Evolutionary conservation across 352 stramenopile genomes (phyloP).

Genomic region (Aphanomyces astaci): DNA sequence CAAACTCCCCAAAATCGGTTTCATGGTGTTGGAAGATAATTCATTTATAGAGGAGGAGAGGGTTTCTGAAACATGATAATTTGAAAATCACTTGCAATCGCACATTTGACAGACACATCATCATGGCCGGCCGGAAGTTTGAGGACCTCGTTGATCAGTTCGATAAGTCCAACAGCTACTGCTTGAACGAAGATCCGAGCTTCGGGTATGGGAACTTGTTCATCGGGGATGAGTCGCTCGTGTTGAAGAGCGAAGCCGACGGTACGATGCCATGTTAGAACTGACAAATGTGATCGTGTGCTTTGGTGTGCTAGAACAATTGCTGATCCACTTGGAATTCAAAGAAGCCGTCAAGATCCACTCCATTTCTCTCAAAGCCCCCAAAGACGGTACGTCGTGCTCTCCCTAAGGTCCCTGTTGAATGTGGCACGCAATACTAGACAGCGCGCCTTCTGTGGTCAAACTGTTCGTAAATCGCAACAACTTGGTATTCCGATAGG

Average conservation of each 20-base stretch:
- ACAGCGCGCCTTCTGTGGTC: slow-evolving; percentile 47
- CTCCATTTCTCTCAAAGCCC: slow-evolving; percentile 55
- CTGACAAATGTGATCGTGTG: background rate
- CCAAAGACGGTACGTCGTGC: slow-evolving; percentile 31
- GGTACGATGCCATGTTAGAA: slow-evolving; percentile 27
- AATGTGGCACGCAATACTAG: slow-evolving; percentile 23
- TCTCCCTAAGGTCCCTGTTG: background rate
- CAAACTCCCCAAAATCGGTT: background rate
- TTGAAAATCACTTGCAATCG: slow-evolving; percentile 1
- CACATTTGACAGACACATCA: background rate
- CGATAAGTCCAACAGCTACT: slow-evolving; percentile 59
- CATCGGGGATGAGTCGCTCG: slow-evolving; percentile 61
- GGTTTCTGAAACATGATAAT: background rate
- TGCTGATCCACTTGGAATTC: slow-evolving; percentile 78
- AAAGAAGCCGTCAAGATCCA: slow-evolving; percentile 72
- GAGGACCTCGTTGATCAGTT: slow-evolving; percentile 52
- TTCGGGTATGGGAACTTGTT: slow-evolving; percentile 70
- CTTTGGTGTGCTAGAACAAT: slow-evolving; percentile 41
- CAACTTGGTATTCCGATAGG: slow-evolving; percentile 32
- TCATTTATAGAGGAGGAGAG: background rate
- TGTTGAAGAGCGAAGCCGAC: slow-evolving; percentile 70
- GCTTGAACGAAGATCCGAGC: slow-evolving; percentile 69
- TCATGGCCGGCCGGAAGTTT: slow-evolving; percentile 28
- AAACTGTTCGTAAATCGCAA: slow-evolving; percentile 69
- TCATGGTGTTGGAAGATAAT: background rate